Percentiles rank a stretch among this genome's conserved stretches.
Evolutionary conservation across 2,329 filamentous ascomycete genomes (phyloP).

Genomic region (Metarhizium anisopliae): DNA sequence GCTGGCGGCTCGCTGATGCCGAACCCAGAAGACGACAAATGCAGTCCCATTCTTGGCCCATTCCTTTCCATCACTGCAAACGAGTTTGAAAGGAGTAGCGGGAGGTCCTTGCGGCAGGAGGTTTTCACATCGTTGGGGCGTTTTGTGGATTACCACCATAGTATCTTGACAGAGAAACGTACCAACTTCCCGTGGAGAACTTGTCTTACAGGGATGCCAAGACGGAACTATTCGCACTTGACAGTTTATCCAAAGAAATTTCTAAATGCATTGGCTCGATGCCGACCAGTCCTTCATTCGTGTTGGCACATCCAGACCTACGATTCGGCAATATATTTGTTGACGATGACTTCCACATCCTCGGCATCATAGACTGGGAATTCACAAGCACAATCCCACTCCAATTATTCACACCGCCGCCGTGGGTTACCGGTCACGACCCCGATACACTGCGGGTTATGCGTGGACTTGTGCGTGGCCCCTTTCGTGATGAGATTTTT

Average conservation of each 20-base stretch:
- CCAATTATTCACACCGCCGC: constrained; percentile 9
- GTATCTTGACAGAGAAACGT: background rate
- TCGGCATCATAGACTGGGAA: constrained; percentile 18
- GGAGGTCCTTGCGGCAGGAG: too few relatives aligned
- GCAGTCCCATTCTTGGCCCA: constrained; percentile 10
- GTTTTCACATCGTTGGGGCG: background rate
- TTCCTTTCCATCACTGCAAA: background rate
- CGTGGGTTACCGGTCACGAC: constrained; percentile 10
- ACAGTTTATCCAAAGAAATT: background rate
- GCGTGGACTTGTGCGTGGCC: too few relatives aligned
- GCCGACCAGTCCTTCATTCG: background rate
- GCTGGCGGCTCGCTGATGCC: constrained; percentile 15
- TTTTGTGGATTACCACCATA: background rate
- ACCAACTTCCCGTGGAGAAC: background rate
- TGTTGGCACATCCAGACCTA: background rate
- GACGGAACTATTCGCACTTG: background rate
- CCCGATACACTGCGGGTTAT: background rate
- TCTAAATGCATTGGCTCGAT: background rate
- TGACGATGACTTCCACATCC: constrained; percentile 4
- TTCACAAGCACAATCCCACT: constrained; percentile 8
- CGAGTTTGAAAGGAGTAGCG: background rate
- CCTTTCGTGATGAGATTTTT: background rate
- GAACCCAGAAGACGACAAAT: background rate
- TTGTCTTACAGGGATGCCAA: background rate
- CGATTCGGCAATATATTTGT: background rate